Base-by-base conservation (phyloP, 1,284 basidiomycete genomes). In the Ganoderma multipileum region DNA sequence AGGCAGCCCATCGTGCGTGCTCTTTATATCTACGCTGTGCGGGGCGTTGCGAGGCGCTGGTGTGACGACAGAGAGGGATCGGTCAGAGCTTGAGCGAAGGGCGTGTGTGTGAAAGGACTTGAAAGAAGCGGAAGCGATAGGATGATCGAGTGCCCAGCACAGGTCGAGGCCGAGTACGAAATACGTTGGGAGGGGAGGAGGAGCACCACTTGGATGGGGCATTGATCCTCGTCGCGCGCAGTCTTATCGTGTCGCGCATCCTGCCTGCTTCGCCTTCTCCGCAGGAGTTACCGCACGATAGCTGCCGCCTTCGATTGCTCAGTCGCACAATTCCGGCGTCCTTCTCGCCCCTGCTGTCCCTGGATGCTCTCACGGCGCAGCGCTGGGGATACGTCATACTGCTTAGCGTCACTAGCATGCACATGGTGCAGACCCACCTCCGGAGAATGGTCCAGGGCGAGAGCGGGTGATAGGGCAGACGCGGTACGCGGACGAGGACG, bases 1-100 rank as follows among this genome's bases (percentile, higher is more conserved):
- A 70, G 44, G 61, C 68, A 71, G 63, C 72, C 72, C 72, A 73
- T 73, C 64, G 18, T 50, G 42, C 39, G 26, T 18, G 61, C 30
- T 52, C 30, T 38, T 63, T 52, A 54, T 47, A 61, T 33, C 39
- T 28, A 44, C 28, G 36, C 18, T 23, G 59, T 39, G 57, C 39
- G 61, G 65, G 55, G 61, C 1, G 33, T 3, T 44, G 47, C 2
- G 54, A 28, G 30, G 54, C 28, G 54, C 26, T 38, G 44, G 18
- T 30, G 61, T 62, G 47, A 60, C 58, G 58, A 38, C 14, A 41
- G 23, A n/a, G 11, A 42, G 23, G 57, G 38, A 39, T 11, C 38
- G 38, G 38, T 28, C 20, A 33, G 55, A 38, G 33, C 30, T 58
- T 30, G 52, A 55, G 52, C 30, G 26, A 28, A 55, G 52, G 52